phyloP scores from a whole-genome alignment of 1,284 basidiomycete genomes.

The Ganoderma boninense region DNA sequence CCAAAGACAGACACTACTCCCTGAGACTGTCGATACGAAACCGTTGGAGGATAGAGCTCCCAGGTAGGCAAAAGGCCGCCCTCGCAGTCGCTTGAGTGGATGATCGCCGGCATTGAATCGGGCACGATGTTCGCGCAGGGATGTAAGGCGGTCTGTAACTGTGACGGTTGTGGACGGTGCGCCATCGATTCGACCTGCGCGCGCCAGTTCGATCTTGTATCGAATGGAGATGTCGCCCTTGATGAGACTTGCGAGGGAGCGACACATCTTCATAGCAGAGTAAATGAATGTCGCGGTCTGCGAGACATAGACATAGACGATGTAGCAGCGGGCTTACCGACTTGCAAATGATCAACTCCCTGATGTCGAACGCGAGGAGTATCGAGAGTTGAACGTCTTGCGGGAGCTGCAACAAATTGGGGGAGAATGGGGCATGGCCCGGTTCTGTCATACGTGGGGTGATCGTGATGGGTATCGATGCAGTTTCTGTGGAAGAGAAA shows the following conservation, averaged over 20 bases:
- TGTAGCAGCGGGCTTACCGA: not conserved
- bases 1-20: not conserved
- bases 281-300: not conserved
- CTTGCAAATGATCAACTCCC: not conserved
- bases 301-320: not conserved
- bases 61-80: not conserved
- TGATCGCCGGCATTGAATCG: not conserved
- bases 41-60: not conserved
- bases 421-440: too few species aligned
- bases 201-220: not conserved
- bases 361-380: not conserved
- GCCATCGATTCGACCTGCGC: not conserved
- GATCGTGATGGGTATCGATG: too few species aligned
- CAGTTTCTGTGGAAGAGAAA: not conserved
- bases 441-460: too few species aligned
- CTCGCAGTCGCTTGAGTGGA: not conserved
- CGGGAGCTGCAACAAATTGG: too few species aligned
- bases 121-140: not conserved
- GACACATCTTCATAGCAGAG: not conserved
- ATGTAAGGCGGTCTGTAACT: not conserved
- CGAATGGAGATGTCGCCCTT: not conserved
- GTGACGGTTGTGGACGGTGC: not conserved
- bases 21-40: not conserved
- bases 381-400: too few species aligned
- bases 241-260: not conserved